Base-by-base conservation (phyloP, 1,284 basidiomycete species). In the Xerocomus cyaneibrunnescens region DNA sequence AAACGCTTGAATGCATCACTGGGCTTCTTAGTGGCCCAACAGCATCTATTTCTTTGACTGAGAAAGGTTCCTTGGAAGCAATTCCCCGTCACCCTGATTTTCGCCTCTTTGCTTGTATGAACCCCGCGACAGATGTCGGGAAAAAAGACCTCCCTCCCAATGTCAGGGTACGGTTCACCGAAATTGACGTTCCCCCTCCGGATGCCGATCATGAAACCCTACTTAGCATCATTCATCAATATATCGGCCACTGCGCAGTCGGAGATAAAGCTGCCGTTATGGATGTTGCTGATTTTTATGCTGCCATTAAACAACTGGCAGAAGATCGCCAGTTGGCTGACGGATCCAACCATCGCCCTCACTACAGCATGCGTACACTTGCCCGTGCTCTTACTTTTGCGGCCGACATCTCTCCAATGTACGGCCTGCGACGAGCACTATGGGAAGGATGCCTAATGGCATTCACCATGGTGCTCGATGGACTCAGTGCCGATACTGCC, bases 361-460 rank as follows among this genome's bases (percentile, higher is more conserved):
- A 99, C 70, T 99, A 88, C 75, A 98, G 93, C 68, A 96, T 99
- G 88, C 88, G 97, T 37, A 99, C 97, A 0, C 80, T 99, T 42
- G 81, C 93, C 6, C 87, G 97, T 45, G 94, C 96, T 0, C 77
- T 99, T 51, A 92, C 87, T 1, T 99, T 98, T 68, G 90, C 94
- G 0, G 83, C 89, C 2, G 90, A 97, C 61, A 87, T 91, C 40
- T 84, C 90, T 0, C 76, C 79, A 17, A 73, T 79, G 28, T 98
- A 94, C 60, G 87, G 93, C 21, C 73, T 97, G 14, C 84, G 94
- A 39, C 78, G 97, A 31, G 88, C 92, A 1, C 75, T 99, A 16
- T 98, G 92, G 89, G 97, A 99, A 71, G 96, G 96, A 3, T 94
- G 92, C 65, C 67, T 96, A 56, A 99, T 99, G 97, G 87, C 94